phyloP scores from a whole-genome alignment of 108 stramenopile species.

The Skeletonema marinoi region DNA sequence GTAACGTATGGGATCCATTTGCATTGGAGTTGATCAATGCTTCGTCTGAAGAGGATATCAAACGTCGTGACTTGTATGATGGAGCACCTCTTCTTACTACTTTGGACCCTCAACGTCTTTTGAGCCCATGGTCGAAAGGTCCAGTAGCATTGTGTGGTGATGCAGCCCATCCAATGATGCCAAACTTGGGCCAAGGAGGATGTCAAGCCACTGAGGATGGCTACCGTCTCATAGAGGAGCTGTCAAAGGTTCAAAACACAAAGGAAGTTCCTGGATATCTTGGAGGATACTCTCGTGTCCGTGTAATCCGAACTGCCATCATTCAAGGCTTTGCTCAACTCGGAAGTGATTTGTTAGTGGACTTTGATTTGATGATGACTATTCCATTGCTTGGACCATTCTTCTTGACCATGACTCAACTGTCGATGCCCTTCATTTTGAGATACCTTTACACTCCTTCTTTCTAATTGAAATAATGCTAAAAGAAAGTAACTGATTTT shows the following conservation, averaged over 20 bases:
- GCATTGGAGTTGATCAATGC: conserved; percentile 90
- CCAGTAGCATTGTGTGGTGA: conserved; percentile 94
- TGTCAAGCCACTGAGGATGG: conserved; percentile 98
- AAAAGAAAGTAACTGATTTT: background rate
- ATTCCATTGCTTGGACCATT: conserved; percentile 92
- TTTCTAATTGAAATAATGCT: conserved; percentile 57
- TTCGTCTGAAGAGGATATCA: conserved; percentile 92
- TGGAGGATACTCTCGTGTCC: conserved; percentile 66
- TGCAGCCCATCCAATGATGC: conserved; percentile 96
- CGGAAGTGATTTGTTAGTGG: conserved; percentile 89
- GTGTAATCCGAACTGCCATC: conserved; percentile 82
- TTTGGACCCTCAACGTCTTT: conserved; percentile 58
- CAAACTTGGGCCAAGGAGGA: conserved; percentile 93
- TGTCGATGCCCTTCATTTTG: conserved; percentile 90
- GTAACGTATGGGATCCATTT: conserved; percentile 92
- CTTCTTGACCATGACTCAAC: conserved; percentile 89
- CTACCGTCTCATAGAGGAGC: conserved; percentile 90
- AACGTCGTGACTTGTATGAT: conserved; percentile 96
- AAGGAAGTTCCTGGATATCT: conserved; percentile 70
- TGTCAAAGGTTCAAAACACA: conserved; percentile 78
- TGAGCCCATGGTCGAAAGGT: conserved; percentile 87
- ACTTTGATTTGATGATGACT: conserved; percentile 95
- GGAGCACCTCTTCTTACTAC: conserved; percentile 86
- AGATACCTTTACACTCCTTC: conserved; percentile 89
- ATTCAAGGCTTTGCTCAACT: conserved; percentile 89